Base-by-base conservation (phyloP, 2,329 filamentous ascomycete species). In the Epichloe aotearoae region DNA sequence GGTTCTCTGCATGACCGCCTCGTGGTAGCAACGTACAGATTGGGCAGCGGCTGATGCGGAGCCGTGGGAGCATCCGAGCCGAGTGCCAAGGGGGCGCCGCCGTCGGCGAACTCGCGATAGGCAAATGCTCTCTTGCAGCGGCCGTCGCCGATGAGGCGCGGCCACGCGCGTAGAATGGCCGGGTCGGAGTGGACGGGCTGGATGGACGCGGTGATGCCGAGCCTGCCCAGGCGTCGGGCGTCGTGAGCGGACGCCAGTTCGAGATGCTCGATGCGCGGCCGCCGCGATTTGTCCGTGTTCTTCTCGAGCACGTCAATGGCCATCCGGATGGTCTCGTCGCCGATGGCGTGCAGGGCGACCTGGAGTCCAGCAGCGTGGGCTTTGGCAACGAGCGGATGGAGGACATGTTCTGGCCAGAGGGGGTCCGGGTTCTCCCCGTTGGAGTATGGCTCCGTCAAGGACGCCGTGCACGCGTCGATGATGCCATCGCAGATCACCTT, bases 401-500 rank as follows among this genome's bases (percentile, higher is more conserved):
- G 69, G 53, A 76, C 71, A 15, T 70, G 67, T 2, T 66, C 63
- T 0, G 70, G 66, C 80, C 80, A 84, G 47, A 83, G 69, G 0
- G 23, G 78, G 2, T 75, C 72, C 20, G 72, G 65, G 11, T 69
- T 65, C 5, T 66, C 60, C 1, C 67, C 71, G 54, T 73, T 73
- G 4, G 72, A 67, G 58, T 84, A 84, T 0, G 81, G 80, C 58
- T 82, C 73, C 1, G 69, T 68, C 2, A 84, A 63, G 0, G 75
- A 77, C 0, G 81, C 81, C 1, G 81, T 84, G 62, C 80, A 84
- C 0, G 76, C 77, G 55, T 84, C 81, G 38, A 84, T 71, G 37
- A 82, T 77, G 11, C 81, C 81, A 53, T 84, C 81, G 57, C 76
- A 77, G 39, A 84, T 81, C 20, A 84, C 62, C 59, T 84, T 84